These are phyloP conservation scores for Speleostelium caveatum DNA, from an alignment of 78 protist genomes.

Conservation along the genomic window DNA sequence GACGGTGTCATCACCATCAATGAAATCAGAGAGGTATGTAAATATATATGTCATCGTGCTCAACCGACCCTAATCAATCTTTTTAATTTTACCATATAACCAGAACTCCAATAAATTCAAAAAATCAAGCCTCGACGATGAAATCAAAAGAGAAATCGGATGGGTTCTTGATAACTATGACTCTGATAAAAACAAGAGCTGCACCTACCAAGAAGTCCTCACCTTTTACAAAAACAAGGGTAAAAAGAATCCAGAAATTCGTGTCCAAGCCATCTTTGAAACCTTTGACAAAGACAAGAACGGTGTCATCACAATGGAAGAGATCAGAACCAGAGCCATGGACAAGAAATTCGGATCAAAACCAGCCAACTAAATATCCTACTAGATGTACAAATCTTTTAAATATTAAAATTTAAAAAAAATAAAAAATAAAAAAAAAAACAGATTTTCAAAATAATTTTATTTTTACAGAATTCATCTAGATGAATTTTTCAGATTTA, in stretches of 20 bases:
- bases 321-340: background rate
- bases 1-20: background rate
- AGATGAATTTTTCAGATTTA: background rate
- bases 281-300: slow-evolving; percentile 9
- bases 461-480: no score
- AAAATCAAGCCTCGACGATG: background rate
- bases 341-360: background rate
- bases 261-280: background rate
- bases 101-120: background rate
- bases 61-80: background rate
- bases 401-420: no score
- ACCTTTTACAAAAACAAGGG: background rate
- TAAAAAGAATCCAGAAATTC: background rate
- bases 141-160: background rate
- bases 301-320: background rate
- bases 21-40: background rate
- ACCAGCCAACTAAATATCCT: no score
- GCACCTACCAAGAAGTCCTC: background rate
- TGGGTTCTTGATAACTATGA: background rate
- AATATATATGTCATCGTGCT: background rate
- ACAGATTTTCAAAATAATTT: background rate
- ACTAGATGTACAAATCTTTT: no score
- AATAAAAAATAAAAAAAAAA: no score
- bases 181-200: background rate
- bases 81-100: no score